A percentile compares a stretch with the other conserved stretches of the same genome.
These are phyloP conservation scores for Papiliotrema laurentii DNA, from an alignment of 1,284 basidiomycete genomes.

Conservation along the genomic window DNA sequence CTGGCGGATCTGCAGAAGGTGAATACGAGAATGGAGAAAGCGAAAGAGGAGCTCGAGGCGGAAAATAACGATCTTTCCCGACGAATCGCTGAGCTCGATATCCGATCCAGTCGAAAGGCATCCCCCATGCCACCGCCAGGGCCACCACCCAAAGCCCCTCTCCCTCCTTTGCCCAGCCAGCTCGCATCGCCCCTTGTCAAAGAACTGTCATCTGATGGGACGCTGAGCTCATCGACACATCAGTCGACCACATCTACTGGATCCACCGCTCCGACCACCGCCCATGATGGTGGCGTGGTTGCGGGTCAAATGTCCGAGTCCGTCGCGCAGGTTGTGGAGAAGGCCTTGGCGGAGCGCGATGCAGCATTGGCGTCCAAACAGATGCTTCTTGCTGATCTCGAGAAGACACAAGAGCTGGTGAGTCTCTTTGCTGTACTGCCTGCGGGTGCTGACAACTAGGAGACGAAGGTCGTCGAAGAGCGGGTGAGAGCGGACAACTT, in stretches of 20 bases:
- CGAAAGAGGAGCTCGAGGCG: slow-evolving; percentile 25
- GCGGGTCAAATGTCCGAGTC: slow-evolving; percentile 9
- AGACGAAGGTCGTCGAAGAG: slow-evolving; percentile 19
- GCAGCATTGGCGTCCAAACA: slow-evolving; percentile 12
- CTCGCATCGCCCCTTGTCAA: neutral
- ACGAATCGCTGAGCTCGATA: slow-evolving; percentile 16
- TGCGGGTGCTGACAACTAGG: slow-evolving; percentile 10
- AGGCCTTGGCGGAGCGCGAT: slow-evolving; percentile 16
- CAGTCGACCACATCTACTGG: neutral
- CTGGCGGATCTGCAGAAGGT: slow-evolving; percentile 28
- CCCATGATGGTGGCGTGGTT: slow-evolving; percentile 4
- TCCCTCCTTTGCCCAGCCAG: slow-evolving; percentile 32
- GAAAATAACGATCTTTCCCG: slow-evolving; percentile 16
- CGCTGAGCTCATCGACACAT: slow-evolving; percentile 13
- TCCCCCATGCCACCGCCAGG: slow-evolving; percentile 32
- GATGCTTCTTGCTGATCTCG: slow-evolving; percentile 7
- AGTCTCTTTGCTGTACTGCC: slow-evolving; percentile 7
- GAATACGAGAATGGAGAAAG: slow-evolving; percentile 19
- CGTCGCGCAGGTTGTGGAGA: slow-evolving; percentile 12
- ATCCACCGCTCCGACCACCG: slow-evolving; percentile 2
- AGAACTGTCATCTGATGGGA: slow-evolving; percentile 10
- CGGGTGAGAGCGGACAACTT: slow-evolving; percentile 20
- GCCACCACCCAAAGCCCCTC: slow-evolving; percentile 38
- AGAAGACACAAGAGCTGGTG: slow-evolving; percentile 13
- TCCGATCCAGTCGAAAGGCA: slow-evolving; percentile 12